phyloP scores from a whole-genome alignment of 345 rosid species.

The Abelmoschus esculentus region DNA sequence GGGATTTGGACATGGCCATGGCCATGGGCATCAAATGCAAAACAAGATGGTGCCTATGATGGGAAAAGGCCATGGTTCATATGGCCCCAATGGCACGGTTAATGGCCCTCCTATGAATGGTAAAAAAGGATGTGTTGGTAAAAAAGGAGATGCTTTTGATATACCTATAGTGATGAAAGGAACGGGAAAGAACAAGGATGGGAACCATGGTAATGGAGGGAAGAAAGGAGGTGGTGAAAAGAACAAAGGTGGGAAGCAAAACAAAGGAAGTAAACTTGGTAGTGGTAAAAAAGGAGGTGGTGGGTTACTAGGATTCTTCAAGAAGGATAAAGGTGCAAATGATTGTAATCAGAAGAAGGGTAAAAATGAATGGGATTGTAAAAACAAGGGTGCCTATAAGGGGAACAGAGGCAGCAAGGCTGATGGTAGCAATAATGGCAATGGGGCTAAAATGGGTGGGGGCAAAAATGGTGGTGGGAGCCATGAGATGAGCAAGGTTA shows the following conservation, averaged over 20 bases:
- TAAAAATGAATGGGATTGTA: constrained; percentile 16
- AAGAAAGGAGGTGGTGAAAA: constrained; percentile 36
- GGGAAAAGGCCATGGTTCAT: constrained; percentile 33
- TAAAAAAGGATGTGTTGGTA: constrained; percentile 27
- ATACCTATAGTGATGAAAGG: constrained; percentile 51
- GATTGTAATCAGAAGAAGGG: constrained; percentile 24
- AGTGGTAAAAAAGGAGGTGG: constrained; percentile 31
- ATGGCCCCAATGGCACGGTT: constrained; percentile 36
- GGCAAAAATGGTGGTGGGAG: constrained; percentile 24
- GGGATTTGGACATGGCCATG: constrained; percentile 27
- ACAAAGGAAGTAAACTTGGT: constrained; percentile 32
- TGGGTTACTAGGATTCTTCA: constrained; percentile 35
- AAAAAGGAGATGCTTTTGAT: constrained; percentile 45
- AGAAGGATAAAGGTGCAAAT: constrained; percentile 40
- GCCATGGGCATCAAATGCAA: constrained; percentile 36
- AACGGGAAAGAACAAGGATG: constrained; percentile 31
- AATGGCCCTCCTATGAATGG: constrained; percentile 28
- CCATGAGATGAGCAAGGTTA: constrained; percentile 28
- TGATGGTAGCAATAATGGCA: constrained; percentile 32
- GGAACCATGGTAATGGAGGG: constrained; percentile 38
- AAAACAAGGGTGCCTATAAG: constrained; percentile 24
- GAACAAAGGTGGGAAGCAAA: constrained; percentile 32
- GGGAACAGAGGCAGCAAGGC: constrained; percentile 29
- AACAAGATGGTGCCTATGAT: constrained; percentile 31
- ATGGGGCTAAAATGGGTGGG: constrained; percentile 49